Evolutionary conservation across 2,329 filamentous ascomycete genomes (phyloP).

Genomic region (Piedraia hortae): DNA sequence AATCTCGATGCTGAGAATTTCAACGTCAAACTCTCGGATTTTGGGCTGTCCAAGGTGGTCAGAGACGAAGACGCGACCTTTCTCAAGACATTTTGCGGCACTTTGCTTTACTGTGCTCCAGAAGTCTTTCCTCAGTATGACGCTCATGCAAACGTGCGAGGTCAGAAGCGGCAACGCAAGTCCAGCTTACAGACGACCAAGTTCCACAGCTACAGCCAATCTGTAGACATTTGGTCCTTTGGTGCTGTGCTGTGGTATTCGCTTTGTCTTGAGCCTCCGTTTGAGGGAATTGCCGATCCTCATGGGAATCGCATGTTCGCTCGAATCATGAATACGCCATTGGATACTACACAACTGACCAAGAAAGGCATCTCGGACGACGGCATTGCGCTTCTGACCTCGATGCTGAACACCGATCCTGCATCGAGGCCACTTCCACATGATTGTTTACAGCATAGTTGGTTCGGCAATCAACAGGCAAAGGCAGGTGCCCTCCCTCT

Average conservation of each 20-base stretch:
- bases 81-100: constrained; percentile 87
- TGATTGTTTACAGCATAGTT: constrained; percentile 42
- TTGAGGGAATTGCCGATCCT: constrained; percentile 47
- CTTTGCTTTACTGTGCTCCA: constrained; percentile 79
- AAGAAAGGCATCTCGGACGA: constrained; percentile 29
- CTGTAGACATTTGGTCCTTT: constrained; percentile 89
- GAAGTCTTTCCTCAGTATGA: constrained; percentile 76
- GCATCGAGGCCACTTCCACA: constrained; percentile 45
- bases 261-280: constrained; percentile 56
- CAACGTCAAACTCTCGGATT: constrained; percentile 77
- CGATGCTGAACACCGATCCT: constrained; percentile 64
- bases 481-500: constrained; percentile 4
- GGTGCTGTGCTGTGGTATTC: constrained; percentile 76
- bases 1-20: constrained; percentile 35
- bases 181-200: constrained; percentile 15
- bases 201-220: constrained; percentile 52
- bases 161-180: constrained; percentile 30
- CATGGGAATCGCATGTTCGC: constrained; percentile 56
- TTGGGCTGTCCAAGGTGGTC: constrained; percentile 84
- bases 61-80: constrained; percentile 63
- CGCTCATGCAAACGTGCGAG: constrained; percentile 30
- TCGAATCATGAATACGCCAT: constrained; percentile 53
- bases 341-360: constrained; percentile 39
- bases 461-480: constrained; percentile 24
- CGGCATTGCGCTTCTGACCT: constrained; percentile 45